Percentiles rank a stretch among this genome's conserved stretches.
Conservation (phyloP, 495 filamentous ascomycete species). For the Lindgomyces ingoldianus region DNA sequence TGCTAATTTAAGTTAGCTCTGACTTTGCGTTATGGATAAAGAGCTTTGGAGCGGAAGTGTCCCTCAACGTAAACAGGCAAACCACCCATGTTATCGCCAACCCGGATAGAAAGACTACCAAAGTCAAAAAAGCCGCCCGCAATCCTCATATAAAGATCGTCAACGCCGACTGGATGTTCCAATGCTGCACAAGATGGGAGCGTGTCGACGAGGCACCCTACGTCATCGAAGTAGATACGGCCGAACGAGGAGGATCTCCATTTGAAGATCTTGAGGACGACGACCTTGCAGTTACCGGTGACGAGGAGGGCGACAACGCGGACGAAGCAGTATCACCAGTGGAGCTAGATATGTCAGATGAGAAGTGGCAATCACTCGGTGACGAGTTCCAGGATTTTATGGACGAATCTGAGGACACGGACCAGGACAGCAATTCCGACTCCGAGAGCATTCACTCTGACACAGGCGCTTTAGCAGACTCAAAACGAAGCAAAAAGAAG, state of each 20-base stretch:
- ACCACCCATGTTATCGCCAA: constrained; percentile 72
- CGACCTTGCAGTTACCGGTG: constrained; percentile 16
- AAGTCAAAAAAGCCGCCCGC: constrained; percentile 76
- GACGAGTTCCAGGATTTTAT: constrained; percentile 80
- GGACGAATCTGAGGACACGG: constrained; percentile 49
- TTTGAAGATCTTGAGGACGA: constrained; percentile 37
- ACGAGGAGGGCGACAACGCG: constrained; percentile 21
- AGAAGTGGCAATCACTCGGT: constrained; percentile 65
- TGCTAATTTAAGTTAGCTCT: constrained; percentile 50
- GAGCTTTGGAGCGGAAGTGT: constrained; percentile 78
- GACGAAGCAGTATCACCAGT: constrained; percentile 41
- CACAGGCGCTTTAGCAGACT: constrained; percentile 9
- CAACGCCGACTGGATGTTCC: constrained; percentile 81
- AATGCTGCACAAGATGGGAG: constrained; percentile 76
- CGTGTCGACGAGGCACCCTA: constrained; percentile 75
- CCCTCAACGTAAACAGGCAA: constrained; percentile 56
- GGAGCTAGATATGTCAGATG: constrained; percentile 43
- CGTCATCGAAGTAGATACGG: constrained; percentile 48
- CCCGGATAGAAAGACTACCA: constrained; percentile 75
- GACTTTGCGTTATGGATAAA: constrained; percentile 83
- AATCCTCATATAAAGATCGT: constrained; percentile 79
- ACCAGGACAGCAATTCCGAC: constrained; percentile 43
- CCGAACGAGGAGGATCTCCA: constrained; percentile 29
- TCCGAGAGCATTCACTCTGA: constrained; percentile 35
- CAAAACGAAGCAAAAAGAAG: constrained; percentile 41